phyloP scores from a whole-genome alignment of 1,284 basidiomycete genomes.

The Fomitopsis palustris region DNA sequence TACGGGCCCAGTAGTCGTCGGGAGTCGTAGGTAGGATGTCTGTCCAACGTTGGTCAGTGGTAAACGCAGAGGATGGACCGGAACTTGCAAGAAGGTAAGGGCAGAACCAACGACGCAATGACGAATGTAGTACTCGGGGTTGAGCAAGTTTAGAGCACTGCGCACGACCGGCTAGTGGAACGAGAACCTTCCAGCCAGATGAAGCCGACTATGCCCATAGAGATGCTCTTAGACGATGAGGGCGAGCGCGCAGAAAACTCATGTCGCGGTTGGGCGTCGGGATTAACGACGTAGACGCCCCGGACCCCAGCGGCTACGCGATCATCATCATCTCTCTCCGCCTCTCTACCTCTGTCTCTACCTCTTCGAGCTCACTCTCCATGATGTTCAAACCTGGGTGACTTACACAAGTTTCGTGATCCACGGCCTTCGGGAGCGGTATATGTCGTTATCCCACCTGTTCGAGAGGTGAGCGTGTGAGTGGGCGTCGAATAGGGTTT shows the following conservation, averaged over 20 bases:
- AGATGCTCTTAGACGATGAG: not conserved
- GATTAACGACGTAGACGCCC: not conserved
- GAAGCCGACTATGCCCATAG: too few species aligned
- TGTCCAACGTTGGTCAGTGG: not conserved
- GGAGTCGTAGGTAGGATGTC: not conserved
- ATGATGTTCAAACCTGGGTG: not conserved
- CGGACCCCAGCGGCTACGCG: not conserved
- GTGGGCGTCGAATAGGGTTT: not conserved
- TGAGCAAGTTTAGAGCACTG: too few species aligned
- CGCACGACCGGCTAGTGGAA: too few species aligned
- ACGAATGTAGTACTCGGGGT: too few species aligned
- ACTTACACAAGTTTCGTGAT: not conserved
- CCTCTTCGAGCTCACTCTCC: not conserved
- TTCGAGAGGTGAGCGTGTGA: not conserved
- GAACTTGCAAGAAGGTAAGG: too few species aligned
- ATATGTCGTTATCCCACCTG: not conserved
- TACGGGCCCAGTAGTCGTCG: not conserved
- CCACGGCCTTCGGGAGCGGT: not conserved
- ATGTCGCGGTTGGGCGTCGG: not conserved
- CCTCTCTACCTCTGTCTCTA: not conserved
- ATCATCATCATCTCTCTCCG: not conserved
- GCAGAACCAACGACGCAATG: too few species aligned
- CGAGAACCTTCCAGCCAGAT: too few species aligned
- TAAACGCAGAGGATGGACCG: not conserved
- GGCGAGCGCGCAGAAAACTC: not conserved